Evolutionary conservation across 2,329 filamentous ascomycete species (phyloP).

Genomic region (Chrysoporthe puriensis): DNA sequence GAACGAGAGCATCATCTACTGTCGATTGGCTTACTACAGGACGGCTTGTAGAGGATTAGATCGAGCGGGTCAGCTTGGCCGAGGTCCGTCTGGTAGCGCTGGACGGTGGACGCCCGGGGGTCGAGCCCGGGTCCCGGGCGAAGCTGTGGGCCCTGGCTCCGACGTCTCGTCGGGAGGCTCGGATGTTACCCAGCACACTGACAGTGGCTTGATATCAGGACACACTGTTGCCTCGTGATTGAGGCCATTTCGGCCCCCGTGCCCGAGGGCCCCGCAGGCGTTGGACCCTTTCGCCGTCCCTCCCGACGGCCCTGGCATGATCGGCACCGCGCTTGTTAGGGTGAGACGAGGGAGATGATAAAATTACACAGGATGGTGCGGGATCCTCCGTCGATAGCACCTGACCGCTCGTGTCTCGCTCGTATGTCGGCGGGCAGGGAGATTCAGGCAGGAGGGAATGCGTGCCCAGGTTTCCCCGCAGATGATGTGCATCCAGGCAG

Average conservation of each 20-base stretch:
- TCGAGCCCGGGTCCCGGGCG: not conserved
- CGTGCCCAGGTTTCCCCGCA: constrained; percentile 9
- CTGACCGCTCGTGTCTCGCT: not conserved
- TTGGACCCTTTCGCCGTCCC: not conserved
- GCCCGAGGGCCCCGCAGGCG: not conserved
- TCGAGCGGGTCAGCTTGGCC: not conserved
- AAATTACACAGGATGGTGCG: not conserved
- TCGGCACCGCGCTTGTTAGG: not conserved
- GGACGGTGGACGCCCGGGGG: not conserved
- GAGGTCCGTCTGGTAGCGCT: not conserved
- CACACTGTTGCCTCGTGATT: not conserved
- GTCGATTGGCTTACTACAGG: not conserved
- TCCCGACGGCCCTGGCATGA: not conserved
- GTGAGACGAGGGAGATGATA: not conserved
- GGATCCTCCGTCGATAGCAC: not conserved
- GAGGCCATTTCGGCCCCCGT: constrained; percentile 1
- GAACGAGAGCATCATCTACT: not conserved
- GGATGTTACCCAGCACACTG: not conserved
- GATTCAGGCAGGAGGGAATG: not conserved
- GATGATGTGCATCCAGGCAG: constrained; percentile 10
- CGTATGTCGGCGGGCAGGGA: not conserved
- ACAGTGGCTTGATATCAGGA: not conserved
- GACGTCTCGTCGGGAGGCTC: not conserved
- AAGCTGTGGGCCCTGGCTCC: not conserved
- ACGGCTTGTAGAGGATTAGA: not conserved